Percentiles rank a stretch among this genome's conserved stretches.
phyloP scores from a whole-genome alignment of 352 stramenopile genomes.

The Globisporangium nodosum region DNA sequence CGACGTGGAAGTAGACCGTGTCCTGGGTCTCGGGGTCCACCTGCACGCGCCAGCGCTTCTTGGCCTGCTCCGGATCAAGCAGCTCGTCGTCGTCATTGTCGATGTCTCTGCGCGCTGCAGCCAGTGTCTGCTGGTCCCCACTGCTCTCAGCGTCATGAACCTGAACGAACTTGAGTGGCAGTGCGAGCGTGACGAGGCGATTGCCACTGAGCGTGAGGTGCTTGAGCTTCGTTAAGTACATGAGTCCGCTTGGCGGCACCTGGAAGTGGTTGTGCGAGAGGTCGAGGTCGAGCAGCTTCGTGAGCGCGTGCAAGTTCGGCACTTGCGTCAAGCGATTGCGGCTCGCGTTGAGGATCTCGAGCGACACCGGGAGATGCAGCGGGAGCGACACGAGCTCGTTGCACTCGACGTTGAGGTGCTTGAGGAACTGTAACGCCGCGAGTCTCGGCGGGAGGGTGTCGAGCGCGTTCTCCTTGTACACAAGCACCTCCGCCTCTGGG shows the following conservation, averaged over 20 bases:
- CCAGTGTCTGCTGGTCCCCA: slow-evolving; percentile 7
- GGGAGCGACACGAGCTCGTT: slow-evolving; percentile 54
- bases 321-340: slow-evolving; percentile 53
- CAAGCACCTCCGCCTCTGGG: slow-evolving; percentile 34
- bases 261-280: slow-evolving; percentile 62
- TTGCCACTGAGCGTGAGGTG: slow-evolving; percentile 43
- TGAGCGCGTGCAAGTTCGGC: slow-evolving; percentile 41
- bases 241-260: slow-evolving; percentile 44
- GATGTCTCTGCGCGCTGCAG: not conserved
- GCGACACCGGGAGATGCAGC: slow-evolving; percentile 25
- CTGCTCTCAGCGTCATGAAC: not conserved
- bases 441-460: slow-evolving; percentile 26
- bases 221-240: slow-evolving; percentile 34
- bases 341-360: slow-evolving; percentile 29
- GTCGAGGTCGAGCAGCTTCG: slow-evolving; percentile 41
- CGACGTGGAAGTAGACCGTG: slow-evolving; percentile 49
- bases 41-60: slow-evolving; percentile 54
- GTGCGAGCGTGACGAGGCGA: slow-evolving; percentile 54
- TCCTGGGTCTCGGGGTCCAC: slow-evolving; percentile 40
- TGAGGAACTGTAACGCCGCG: slow-evolving; percentile 26
- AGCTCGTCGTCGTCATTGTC: slow-evolving; percentile 6
- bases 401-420: slow-evolving; percentile 40
- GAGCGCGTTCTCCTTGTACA: slow-evolving; percentile 69
- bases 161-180: slow-evolving; percentile 27
- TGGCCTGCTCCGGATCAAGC: slow-evolving; percentile 19